Percentiles rank a stretch among this genome's conserved stretches.
Conservation (phyloP, 257 asterid species). For the Solanum bukasovii region DNA sequence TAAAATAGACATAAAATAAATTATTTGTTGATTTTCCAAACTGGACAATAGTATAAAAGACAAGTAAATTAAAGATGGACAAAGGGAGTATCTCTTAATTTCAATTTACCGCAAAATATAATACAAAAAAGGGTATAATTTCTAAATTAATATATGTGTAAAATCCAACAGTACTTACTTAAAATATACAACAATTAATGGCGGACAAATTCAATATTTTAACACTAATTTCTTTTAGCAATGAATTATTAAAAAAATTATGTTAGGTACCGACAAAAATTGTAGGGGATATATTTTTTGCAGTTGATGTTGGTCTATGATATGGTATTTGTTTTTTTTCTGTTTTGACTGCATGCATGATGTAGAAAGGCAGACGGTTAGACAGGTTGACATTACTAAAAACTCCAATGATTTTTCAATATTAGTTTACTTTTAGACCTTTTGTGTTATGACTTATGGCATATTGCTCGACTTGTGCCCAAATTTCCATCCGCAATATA, state of each 20-base stretch:
- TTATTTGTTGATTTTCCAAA: background rate
- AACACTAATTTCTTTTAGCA: background rate
- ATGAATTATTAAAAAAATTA: background rate
- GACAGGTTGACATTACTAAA: background rate
- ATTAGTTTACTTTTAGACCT: background rate
- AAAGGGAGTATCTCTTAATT: background rate
- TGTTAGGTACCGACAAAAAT: background rate
- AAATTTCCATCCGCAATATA: background rate
- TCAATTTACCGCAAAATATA: background rate
- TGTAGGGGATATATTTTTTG: background rate
- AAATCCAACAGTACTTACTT: background rate
- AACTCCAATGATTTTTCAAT: background rate
- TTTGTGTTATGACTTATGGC: background rate
- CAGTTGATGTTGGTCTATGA: background rate
- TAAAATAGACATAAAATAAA: too few relatives aligned
- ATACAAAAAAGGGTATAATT: background rate
- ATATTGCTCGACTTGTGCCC: background rate
- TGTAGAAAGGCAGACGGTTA: background rate
- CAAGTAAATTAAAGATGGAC: background rate
- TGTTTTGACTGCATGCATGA: background rate
- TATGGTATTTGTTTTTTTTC: background rate
- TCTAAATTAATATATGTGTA: background rate
- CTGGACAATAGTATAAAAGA: too few relatives aligned
- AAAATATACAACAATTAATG: too few relatives aligned
- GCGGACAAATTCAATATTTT: too few relatives aligned